Percentiles rank a stretch among this genome's conserved stretches.
Conservation (phyloP, 352 stramenopile species). For the Phytophthora nicotianae region DNA sequence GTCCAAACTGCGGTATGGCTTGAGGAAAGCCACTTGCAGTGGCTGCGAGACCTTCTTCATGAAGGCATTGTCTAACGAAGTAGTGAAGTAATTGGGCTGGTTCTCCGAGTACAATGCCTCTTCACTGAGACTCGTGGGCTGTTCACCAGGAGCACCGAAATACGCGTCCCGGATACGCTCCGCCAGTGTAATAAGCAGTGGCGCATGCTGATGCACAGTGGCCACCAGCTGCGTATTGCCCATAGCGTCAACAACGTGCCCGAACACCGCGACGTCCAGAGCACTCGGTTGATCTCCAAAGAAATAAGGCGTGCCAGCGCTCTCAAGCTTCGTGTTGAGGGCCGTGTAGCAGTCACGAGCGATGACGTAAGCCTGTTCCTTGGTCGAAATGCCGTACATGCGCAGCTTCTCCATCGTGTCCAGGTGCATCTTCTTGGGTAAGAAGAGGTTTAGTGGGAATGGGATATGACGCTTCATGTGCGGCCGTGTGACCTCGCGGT, state of each 20-base stretch:
- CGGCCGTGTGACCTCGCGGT: constrained; percentile 82
- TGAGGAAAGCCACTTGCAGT: constrained; percentile 70
- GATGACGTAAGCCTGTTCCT: constrained; percentile 84
- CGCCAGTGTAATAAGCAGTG: constrained; percentile 72
- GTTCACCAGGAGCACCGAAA: constrained; percentile 53
- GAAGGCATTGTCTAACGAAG: constrained; percentile 50
- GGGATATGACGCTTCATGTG: constrained; percentile 83
- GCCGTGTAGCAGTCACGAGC: constrained; percentile 86
- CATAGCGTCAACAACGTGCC: constrained; percentile 81
- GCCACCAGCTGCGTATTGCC: constrained; percentile 73
- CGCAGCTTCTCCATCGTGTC: constrained; percentile 67
- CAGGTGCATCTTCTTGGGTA: constrained; percentile 88
- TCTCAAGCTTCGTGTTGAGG: constrained; percentile 81
- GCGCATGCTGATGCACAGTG: constrained; percentile 76
- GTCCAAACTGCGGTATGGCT: constrained; percentile 84
- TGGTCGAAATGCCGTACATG: constrained; percentile 59
- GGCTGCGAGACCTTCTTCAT: constrained; percentile 71
- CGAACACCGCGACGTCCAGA: constrained; percentile 83
- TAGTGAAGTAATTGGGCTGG: constrained; percentile 70
- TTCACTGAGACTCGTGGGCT: constrained; percentile 44
- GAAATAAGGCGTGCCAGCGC: constrained; percentile 60
- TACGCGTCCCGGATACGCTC: constrained; percentile 76
- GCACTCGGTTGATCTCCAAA: constrained; percentile 72
- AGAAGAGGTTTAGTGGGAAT: constrained; percentile 81
- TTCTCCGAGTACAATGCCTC: constrained; percentile 72